These are phyloP conservation scores for Physaria fendleri DNA, from an alignment of 345 rosid genomes.

Conservation along the genomic window DNA sequence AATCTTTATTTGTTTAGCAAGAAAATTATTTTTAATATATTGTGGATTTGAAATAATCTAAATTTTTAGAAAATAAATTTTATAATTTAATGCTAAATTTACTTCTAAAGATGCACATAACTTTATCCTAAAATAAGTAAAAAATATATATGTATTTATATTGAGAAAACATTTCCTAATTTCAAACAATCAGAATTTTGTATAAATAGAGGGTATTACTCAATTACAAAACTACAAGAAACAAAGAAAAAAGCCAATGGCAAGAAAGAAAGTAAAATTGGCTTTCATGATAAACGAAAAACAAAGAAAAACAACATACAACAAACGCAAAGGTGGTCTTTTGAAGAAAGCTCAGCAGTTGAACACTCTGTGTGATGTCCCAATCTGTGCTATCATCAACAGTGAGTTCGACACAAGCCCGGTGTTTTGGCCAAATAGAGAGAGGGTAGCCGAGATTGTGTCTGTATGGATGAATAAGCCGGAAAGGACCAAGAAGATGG, in stretches of 20 bases:
- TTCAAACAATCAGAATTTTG: neutral
- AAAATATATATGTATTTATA: neutral
- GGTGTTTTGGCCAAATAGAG: slow-evolving; percentile 47
- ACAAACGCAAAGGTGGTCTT: slow-evolving; percentile 57
- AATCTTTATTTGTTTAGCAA: no score
- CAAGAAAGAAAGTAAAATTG: slow-evolving; percentile 55
- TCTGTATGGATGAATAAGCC: slow-evolving; percentile 1
- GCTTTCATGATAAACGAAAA: slow-evolving; percentile 41
- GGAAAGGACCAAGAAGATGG: slow-evolving; percentile 28
- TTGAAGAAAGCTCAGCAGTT: slow-evolving; percentile 61
- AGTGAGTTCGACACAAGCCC: slow-evolving; percentile 33
- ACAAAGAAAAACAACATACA: slow-evolving; percentile 49
- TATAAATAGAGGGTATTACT: slow-evolving; percentile 3
- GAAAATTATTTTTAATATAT: no score
- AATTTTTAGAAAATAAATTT: no score
- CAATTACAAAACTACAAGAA: neutral
- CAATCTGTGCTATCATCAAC: slow-evolving; percentile 40
- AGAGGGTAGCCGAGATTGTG: neutral
- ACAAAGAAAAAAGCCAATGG: slow-evolving; percentile 28
- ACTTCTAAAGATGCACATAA: neutral
- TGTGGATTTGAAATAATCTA: no score
- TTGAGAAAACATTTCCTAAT: neutral
- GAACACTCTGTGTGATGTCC: slow-evolving; percentile 52
- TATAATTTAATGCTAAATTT: neutral
- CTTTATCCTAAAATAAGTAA: neutral